Evolutionary conservation across 345 rosid species (phyloP), one percentile per base, ranked within the genome.

Genomic region (Capsella bursapastoris): DNA sequence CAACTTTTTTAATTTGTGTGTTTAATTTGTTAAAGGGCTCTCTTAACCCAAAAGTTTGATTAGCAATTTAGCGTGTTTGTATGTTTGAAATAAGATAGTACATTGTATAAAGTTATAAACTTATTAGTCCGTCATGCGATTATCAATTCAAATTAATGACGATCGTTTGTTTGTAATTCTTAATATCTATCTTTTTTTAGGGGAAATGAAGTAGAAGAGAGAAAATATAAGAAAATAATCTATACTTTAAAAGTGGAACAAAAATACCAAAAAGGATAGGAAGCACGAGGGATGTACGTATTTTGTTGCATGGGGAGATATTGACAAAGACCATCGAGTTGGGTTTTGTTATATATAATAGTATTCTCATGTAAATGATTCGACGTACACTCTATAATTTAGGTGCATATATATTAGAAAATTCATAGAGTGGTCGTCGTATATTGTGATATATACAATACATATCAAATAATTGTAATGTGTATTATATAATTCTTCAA

Each of bases 241-340:
- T 22, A 22, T 22, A 22, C 25, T 22, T 22, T 22, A 22, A 22
- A 22, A 22, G 25, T 22, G 25, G 25, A 18, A 18, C 22, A 18
- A 18, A 18, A 18, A 18, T 18, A 18, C 22, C 22, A 18, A 34
- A 34, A 22, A 22, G 2, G 25, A 38, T 5, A 38, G 50, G n/a
- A 76, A 61, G 70, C 79, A 76, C 79, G 75, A 76, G 79, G 79
- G 79, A 31, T 76, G 79, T 76, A 56, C 69, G 74, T 76, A 76
- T 68, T 68, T 76, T 68, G 75, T 69, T 76, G 79, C 79, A 76
- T 76, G 79, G 70, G 65, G 64, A 76, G 64, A 76, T 76, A 62
- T 61, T 45, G 75, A 68, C 79, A 76, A 68, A 75, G 74, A 68
- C 64, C 50, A 35, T 68, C 70, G 50, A 44, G 79, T 76, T 76